Base-by-base conservation (phyloP, 2,329 filamentous ascomycete genomes). In the Cladophialophora yegresii region DNA sequence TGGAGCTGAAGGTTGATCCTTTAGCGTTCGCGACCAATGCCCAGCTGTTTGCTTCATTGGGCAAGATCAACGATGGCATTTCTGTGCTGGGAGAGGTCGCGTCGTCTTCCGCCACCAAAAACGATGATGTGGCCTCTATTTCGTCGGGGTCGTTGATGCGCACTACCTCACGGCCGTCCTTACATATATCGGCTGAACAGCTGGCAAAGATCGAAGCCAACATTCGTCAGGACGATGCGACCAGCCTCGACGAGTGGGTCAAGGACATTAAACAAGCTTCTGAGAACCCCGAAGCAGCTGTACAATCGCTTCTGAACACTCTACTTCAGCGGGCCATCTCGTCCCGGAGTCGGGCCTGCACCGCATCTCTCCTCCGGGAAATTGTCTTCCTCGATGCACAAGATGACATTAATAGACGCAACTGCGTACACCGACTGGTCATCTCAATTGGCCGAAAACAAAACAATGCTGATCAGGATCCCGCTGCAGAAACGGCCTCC, bases 381-480 rank as follows among this genome's bases (percentile, higher is more conserved):
- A 83, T 95, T 58, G 84, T 87, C 51, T 87, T 85, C 0, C 82
- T 98, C 2, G 88, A 96, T 56, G 93, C 96, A 73, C 85, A 90
- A 2, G 91, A 96, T 70, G 95, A 98, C 73, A 92, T 99, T 74
- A 96, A 98, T 77, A 88, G 89, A 72, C 89, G 95, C 12, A 99
- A 97, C 75, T 95, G 92, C 75, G 86, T 99, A 55, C 95, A 99
- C 75, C 88, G 95, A 8, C 82, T 98, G 2, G 89, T 99, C 49
- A 96, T 98, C 65, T 89, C 93, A 22, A 96, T 97, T 71, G 93
- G 93, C 20, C 87, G 93, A 55, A 87, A 89, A 12, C 85, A 87
- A 70, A 82, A 84, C 13, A 82, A 83, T 8, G 81, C 82, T 40
- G 72, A 76, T 20, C 77, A 78, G 2, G 84, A 87, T 57, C 75